These are phyloP conservation scores for Solanum sparsipilum DNA, from an alignment of 257 asterid genomes.

Conservation along the genomic window DNA sequence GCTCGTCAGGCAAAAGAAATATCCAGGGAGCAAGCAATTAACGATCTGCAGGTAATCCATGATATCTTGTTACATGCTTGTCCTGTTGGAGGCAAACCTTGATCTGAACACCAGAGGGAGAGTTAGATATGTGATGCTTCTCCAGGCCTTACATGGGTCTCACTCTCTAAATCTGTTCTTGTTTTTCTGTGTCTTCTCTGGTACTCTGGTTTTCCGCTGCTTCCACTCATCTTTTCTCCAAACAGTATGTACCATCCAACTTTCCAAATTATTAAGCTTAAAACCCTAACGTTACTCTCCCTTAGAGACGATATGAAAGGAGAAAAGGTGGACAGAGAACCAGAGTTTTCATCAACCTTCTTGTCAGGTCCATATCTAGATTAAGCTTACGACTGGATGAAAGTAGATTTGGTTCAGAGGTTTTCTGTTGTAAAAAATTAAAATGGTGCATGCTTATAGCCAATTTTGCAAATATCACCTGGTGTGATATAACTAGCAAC, in stretches of 20 bases:
- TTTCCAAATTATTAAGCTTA: background rate
- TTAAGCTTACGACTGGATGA: background rate
- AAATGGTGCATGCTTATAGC: background rate
- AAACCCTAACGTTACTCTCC: background rate
- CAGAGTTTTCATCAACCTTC: background rate
- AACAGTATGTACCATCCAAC: background rate
- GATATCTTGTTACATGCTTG: background rate
- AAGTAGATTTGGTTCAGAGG: background rate
- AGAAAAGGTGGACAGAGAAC: background rate
- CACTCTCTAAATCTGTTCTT: background rate
- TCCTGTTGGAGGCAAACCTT: background rate
- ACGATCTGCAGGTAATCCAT: conserved; percentile 65
- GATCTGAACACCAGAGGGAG: background rate
- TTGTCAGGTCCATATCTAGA: background rate
- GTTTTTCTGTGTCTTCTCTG: background rate
- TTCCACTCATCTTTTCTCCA: background rate
- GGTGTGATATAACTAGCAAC: background rate
- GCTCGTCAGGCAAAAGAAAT: conserved; percentile 63
- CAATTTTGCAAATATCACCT: background rate
- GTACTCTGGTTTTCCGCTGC: background rate
- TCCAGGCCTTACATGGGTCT: background rate
- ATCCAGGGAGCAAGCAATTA: conserved; percentile 72
- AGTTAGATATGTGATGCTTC: background rate
- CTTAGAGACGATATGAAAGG: background rate
- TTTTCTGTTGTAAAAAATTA: background rate